Evolutionary conservation across 176 grass and related monocot genomes (phyloP).

Genomic region (Pontederia crassipes): DNA sequence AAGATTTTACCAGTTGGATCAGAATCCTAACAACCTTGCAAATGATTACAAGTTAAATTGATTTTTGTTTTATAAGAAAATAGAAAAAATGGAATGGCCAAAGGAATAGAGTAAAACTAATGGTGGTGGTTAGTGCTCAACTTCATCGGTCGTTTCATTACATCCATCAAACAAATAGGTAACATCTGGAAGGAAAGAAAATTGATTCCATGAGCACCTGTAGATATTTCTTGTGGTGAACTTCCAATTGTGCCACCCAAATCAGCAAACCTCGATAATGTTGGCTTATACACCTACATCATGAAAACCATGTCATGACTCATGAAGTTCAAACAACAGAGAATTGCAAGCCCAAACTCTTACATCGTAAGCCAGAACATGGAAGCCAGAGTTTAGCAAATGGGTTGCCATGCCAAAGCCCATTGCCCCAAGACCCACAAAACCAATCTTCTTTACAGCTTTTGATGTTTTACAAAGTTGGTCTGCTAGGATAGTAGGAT

Average conservation of each 20-base stretch:
- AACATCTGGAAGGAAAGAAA: too few relatives aligned
- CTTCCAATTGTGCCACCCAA: slow-evolving; percentile 68
- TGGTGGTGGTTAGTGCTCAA: too few relatives aligned
- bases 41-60: too few relatives aligned
- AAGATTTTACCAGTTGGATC: too few relatives aligned
- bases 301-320: not conserved
- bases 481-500: slow-evolving; percentile 52
- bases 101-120: too few relatives aligned
- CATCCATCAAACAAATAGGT: too few relatives aligned
- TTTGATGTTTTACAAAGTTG: slow-evolving; percentile 50
- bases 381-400: slow-evolving; percentile 87
- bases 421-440: slow-evolving; percentile 98
- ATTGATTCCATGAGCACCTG: slow-evolving; percentile 28
- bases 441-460: slow-evolving; percentile 61
- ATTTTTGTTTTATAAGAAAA: too few relatives aligned
- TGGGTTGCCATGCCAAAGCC: slow-evolving; percentile 94
- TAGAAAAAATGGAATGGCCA: too few relatives aligned
- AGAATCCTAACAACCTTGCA: too few relatives aligned
- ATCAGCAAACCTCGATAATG: slow-evolving; percentile 67
- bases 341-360: slow-evolving; percentile 21
- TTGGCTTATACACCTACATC: slow-evolving; percentile 84
- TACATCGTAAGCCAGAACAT: slow-evolving; percentile 81
- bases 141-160: too few relatives aligned
- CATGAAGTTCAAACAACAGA: slow-evolving; percentile 1
- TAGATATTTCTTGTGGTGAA: slow-evolving; percentile 61